These are phyloP conservation scores for Harringtonia aguacate DNA, from an alignment of 2,329 filamentous ascomycete genomes.

Conservation along the genomic window DNA sequence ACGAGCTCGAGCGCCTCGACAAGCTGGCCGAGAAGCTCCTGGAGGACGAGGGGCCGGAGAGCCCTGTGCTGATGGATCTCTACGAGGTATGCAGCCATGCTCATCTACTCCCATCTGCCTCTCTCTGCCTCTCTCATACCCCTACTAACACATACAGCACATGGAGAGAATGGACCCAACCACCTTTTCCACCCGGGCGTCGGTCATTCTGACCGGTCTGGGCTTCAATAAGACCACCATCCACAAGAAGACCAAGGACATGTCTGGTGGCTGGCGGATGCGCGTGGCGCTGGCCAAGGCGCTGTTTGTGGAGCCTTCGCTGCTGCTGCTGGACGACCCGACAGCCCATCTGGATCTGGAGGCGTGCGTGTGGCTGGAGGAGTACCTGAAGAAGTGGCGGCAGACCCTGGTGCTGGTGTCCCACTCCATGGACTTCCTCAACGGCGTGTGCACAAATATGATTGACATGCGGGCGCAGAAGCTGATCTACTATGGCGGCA, in stretches of 20 bases:
- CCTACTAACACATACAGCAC: conserved; percentile 45
- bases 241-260: conserved; percentile 99
- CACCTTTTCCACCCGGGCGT: conserved; percentile 91
- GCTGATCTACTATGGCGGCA: conserved; percentile 97
- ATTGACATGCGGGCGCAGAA: conserved; percentile 90
- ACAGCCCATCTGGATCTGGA: conserved; percentile 99
- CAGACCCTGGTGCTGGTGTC: conserved; percentile 93
- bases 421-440: conserved; percentile 97
- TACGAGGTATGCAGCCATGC: conserved; percentile 75
- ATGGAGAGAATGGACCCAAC: conserved; percentile 99
- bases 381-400: conserved; percentile 99
- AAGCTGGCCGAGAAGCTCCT: conserved; percentile 80
- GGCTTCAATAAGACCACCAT: conserved; percentile 99
- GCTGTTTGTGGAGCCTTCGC: conserved; percentile 93
- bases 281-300: conserved; percentile 96
- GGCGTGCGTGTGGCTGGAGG: conserved; percentile 98
- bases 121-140: conserved; percentile 8
- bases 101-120: not conserved
- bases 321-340: conserved; percentile 93
- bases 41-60: conserved; percentile 86
- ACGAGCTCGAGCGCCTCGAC: conserved; percentile 84
- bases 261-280: conserved; percentile 99
- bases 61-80: conserved; percentile 79
- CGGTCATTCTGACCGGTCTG: conserved; percentile 93
- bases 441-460: conserved; percentile 97